A percentile compares a stretch with the other conserved stretches of the same genome.
Conservation (phyloP, 2,329 filamentous ascomycete species). For the Pochonia chlamydosporia region DNA sequence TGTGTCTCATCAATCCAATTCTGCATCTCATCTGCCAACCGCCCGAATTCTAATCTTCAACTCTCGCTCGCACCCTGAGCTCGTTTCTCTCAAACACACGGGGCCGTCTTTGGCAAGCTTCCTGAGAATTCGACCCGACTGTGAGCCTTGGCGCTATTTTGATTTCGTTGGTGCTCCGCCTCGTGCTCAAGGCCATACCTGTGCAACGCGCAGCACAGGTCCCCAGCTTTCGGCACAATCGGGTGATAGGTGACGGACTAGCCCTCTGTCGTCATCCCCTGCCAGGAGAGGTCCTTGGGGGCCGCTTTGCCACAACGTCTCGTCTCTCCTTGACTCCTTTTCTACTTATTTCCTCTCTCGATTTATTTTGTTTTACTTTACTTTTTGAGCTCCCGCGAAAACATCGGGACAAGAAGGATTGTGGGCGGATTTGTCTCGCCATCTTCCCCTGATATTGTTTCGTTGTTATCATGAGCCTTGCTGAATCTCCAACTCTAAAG, state of each 20-base stretch:
- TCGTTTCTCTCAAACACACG: neutral
- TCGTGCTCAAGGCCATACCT: conserved; percentile 1
- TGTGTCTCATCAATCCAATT: neutral
- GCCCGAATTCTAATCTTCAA: neutral
- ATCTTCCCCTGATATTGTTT: neutral
- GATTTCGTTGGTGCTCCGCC: conserved; percentile 1
- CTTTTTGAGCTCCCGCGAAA: neutral
- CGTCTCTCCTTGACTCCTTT: neutral
- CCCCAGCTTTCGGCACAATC: conserved; percentile 3
- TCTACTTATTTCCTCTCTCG: too few species aligned
- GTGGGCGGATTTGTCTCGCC: neutral
- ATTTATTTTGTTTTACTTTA: too few species aligned
- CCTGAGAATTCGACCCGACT: conserved; percentile 2
- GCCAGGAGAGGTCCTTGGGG: neutral
- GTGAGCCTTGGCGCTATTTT: neutral
- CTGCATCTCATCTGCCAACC: neutral
- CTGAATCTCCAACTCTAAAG: conserved; percentile 18
- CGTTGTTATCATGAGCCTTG: conserved; percentile 22
- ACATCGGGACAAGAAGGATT: neutral
- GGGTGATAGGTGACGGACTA: conserved; percentile 1
- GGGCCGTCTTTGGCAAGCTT: neutral
- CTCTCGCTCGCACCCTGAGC: too few species aligned
- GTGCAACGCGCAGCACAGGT: conserved; percentile 2
- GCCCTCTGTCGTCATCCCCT: conserved; percentile 8
- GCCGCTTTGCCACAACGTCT: neutral